These are phyloP conservation scores for Nannizzia gypsea DNA, from an alignment of 2,329 filamentous ascomycete genomes.

Conservation along the genomic window DNA sequence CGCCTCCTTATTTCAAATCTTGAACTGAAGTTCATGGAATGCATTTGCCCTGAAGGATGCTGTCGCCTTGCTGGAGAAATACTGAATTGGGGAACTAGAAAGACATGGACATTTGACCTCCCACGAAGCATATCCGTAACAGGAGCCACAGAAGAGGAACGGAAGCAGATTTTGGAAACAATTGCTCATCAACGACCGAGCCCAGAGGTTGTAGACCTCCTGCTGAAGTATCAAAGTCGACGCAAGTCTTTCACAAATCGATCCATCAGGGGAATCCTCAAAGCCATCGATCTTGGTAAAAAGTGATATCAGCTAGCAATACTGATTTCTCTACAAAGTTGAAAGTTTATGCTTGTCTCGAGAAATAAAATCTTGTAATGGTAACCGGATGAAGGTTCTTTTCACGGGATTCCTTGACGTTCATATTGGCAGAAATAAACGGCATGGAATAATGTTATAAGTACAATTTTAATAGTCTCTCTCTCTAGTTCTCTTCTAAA, in stretches of 20 bases:
- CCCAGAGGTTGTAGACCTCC: background rate
- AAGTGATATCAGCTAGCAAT: background rate
- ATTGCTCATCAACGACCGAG: slow-evolving; percentile 10
- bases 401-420: background rate
- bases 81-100: slow-evolving; percentile 14
- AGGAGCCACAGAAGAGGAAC: slow-evolving; percentile 12
- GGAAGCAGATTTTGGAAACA: slow-evolving; percentile 8
- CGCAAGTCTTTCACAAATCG: slow-evolving; percentile 2
- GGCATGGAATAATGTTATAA: background rate
- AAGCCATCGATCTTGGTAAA: slow-evolving; percentile 7
- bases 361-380: background rate
- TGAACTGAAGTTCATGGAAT: slow-evolving; percentile 15
- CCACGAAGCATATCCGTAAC: slow-evolving; percentile 14
- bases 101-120: slow-evolving; percentile 14
- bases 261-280: slow-evolving; percentile 5
- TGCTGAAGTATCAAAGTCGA: background rate
- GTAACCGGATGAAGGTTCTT: background rate
- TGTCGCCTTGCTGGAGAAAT: slow-evolving; percentile 16
- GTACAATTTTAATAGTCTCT: background rate
- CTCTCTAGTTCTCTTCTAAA: background rate
- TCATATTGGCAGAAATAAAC: background rate
- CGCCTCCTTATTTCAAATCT: slow-evolving; percentile 14
- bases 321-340: background rate
- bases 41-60: slow-evolving; percentile 14
- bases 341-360: no score